phyloP scores from a whole-genome alignment of 2,329 filamentous ascomycete genomes.

The Cercospora citrullina region DNA sequence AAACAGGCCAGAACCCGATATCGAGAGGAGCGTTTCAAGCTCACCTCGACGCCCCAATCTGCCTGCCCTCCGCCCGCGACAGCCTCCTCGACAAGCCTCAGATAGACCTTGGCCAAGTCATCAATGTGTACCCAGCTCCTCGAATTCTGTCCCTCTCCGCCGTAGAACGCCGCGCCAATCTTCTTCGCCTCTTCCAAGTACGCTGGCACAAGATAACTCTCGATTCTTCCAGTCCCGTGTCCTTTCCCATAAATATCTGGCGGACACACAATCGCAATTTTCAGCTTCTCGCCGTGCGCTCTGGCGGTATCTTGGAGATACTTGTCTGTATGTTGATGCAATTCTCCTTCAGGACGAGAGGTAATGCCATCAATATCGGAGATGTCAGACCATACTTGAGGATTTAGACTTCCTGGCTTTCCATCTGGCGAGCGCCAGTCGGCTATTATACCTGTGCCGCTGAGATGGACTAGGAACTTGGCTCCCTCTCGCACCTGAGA shows the following conservation, averaged over 20 bases:
- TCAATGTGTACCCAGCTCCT: conserved; percentile 56
- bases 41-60: conserved; percentile 30
- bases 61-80: conserved; percentile 40
- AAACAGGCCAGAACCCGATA: background rate
- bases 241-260: background rate
- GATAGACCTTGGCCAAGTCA: conserved; percentile 58
- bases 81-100: conserved; percentile 57
- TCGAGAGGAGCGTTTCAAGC: conserved; percentile 17
- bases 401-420: background rate
- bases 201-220: conserved; percentile 23
- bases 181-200: conserved; percentile 54
- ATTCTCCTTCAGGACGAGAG: conserved; percentile 53
- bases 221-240: background rate
- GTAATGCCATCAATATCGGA: conserved; percentile 41
- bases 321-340: conserved; percentile 67
- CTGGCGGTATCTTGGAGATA: background rate
- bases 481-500: background rate
- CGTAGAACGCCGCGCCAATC: conserved; percentile 41
- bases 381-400: background rate
- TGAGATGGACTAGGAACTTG: background rate
- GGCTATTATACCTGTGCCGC: background rate
- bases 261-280: background rate
- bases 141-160: conserved; percentile 55
- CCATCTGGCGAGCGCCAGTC: background rate
- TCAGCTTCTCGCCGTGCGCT: background rate